Evolutionary conservation across 2,329 filamentous ascomycete genomes (phyloP), one percentile per base, ranked within the genome.

Genomic region (Cercospora janseana): DNA sequence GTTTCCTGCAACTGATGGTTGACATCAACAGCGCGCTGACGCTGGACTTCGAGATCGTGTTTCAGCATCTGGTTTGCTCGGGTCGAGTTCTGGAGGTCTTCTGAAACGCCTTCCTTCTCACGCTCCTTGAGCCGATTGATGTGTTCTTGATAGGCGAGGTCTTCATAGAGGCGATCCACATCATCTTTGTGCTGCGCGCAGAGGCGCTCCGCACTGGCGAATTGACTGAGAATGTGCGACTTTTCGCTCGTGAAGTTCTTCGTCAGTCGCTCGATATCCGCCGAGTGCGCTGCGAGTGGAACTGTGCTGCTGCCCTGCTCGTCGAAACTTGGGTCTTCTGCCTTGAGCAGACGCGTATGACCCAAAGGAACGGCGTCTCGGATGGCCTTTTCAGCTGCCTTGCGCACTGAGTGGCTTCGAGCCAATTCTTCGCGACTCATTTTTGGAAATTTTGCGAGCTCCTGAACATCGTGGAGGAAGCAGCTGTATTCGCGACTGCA

Each of bases 361-460:
- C 43, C 27, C 0, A 41, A 28, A 6, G 26, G 13, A 23, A 28
- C 23, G n/a, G 48, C 52, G 24, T 45, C 32, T 18, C 46, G 41
- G 15, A 46, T 31, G 13, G 28, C 37, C 13, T 47, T 42, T 37
- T 51, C 27, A 4, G 37, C 27, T 15, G 13, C 27, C 18, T 55
- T 55, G 18, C 16, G 29, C 15, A 32, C 21, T 4, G 49, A 50
- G 46, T 28, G 50, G 10, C 31, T 15, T 5, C 32, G 35, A 15
- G 27, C 8, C 27, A 55, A 16, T 12, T 38, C 48, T 34, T 28
- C 31, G 13, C 53, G 49, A 34, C 29, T 35, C 26, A 52, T 32
- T 13, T 49, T 46, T 5, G 53, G 52, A 15, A 49, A 9, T 9
- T 52, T 45, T 18, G 31, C 42, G 20, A 55, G 45, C 41, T 52